These are phyloP conservation scores for Moricandia moricandioides DNA, from an alignment of 345 rosid species.

Conservation along the genomic window DNA sequence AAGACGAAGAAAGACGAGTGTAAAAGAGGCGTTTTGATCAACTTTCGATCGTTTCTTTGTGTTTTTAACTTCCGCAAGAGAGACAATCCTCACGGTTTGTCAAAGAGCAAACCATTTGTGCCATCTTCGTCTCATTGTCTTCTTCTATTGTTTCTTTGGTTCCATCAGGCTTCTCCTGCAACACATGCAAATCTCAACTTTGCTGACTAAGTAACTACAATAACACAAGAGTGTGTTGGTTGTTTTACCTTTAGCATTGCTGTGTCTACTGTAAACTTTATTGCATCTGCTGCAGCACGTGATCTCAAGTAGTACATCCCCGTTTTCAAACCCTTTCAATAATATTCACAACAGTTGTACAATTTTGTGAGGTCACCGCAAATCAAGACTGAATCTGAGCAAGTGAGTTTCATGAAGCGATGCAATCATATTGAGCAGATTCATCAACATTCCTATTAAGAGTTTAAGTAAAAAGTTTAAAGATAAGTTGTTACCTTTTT, in stretches of 20 bases:
- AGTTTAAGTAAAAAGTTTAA: neutral
- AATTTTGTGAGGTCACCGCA: neutral
- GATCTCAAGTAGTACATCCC: slow-evolving; percentile 91
- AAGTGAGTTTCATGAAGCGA: neutral
- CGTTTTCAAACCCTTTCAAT: slow-evolving; percentile 65
- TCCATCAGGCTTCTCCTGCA: slow-evolving; percentile 45
- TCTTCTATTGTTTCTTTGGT: slow-evolving; percentile 2
- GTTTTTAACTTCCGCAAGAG: slow-evolving; percentile 67
- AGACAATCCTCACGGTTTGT: slow-evolving; percentile 82
- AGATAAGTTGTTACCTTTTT: slow-evolving; percentile 52
- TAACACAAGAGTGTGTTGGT: neutral
- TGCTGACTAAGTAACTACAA: neutral
- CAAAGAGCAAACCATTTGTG: slow-evolving; percentile 86
- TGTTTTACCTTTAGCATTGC: slow-evolving; percentile 55
- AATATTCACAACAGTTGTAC: neutral
- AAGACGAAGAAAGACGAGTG: neutral
- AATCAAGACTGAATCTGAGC: neutral
- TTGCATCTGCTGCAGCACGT: slow-evolving; percentile 71
- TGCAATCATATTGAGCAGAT: neutral
- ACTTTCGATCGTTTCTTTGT: neutral
- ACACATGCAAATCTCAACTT: neutral
- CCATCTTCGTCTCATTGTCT: slow-evolving; percentile 62
- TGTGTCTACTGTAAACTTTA: slow-evolving; percentile 91
- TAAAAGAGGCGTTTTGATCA: neutral
- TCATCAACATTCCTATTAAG: neutral